Conservation (phyloP, 2,329 filamentous ascomycete species). For the Emydomyces testavorans region DNA sequence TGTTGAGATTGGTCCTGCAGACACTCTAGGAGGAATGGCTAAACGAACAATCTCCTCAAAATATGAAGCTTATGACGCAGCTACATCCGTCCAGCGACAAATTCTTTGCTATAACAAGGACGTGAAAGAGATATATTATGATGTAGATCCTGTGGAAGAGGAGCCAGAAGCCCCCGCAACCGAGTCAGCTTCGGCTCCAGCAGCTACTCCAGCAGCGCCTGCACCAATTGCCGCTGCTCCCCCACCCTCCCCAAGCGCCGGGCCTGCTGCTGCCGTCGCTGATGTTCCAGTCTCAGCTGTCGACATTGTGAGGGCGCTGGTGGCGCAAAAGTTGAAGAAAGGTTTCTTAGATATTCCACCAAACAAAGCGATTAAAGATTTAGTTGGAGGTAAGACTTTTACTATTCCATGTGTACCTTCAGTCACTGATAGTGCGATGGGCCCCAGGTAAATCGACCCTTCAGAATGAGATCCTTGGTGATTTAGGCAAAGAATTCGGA, state of each 20-base stretch:
- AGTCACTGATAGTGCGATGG: conserved; percentile 11
- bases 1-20: conserved; percentile 91
- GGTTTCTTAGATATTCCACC: conserved; percentile 74
- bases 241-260: conserved; percentile 54
- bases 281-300: conserved; percentile 80
- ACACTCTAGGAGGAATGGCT: conserved; percentile 95
- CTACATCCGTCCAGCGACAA: conserved; percentile 88
- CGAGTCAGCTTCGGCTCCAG: conserved; percentile 29
- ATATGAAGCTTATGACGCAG: conserved; percentile 97
- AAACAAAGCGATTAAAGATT: conserved; percentile 94
- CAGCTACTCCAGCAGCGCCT: conserved; percentile 32
- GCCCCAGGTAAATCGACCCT: conserved; percentile 82
- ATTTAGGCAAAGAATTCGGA: conserved; percentile 95
- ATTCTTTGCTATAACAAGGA: conserved; percentile 99
- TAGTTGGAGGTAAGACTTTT: conserved; percentile 71
- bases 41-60: conserved; percentile 91
- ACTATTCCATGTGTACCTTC: not conserved
- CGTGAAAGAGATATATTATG: conserved; percentile 98
- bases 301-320: conserved; percentile 76
- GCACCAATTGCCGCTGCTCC: conserved; percentile 44
- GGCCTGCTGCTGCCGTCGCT: conserved; percentile 73
- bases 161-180: conserved; percentile 44
- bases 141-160: conserved; percentile 90
- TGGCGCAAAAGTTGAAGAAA: conserved; percentile 98
- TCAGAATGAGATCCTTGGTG: conserved; percentile 96